A percentile compares a stretch with the other conserved stretches of the same genome.
Conservation (phyloP, 2,329 filamentous ascomycete genomes). For the Cytospora schulzeri region DNA sequence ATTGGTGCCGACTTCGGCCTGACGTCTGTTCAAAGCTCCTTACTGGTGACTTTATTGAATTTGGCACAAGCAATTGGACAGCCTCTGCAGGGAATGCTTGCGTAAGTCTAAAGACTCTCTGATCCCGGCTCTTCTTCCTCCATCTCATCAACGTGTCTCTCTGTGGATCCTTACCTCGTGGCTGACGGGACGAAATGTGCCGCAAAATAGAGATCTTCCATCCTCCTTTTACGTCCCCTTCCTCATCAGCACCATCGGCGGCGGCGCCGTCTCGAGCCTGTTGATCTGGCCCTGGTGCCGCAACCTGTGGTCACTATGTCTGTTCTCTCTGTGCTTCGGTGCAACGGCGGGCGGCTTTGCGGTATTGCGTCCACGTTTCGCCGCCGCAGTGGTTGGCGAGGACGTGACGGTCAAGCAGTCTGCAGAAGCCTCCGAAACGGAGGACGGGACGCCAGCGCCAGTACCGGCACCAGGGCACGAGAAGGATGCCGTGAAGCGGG, state of each 20-base stretch:
- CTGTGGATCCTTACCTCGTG: neutral
- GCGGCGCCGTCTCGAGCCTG: constrained; percentile 1
- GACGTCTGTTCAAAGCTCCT: neutral
- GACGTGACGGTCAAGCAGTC: neutral
- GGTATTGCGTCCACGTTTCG: constrained; percentile 1
- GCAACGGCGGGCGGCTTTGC: constrained; percentile 1
- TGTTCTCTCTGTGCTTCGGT: constrained; percentile 3
- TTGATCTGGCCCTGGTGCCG: constrained; percentile 3
- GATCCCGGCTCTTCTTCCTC: neutral
- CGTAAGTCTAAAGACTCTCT: neutral
- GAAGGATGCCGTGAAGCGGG: neutral
- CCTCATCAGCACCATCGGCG: constrained; percentile 5
- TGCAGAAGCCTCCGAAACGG: neutral
- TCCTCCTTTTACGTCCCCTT: constrained; percentile 6
- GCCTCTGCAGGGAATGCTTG: constrained; percentile 2
- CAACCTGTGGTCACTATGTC: constrained; percentile 2
- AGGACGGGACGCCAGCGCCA: neutral
- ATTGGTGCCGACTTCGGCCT: constrained; percentile 1
- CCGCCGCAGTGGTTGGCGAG: neutral
- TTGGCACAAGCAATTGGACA: constrained; percentile 1
- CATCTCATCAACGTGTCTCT: neutral
- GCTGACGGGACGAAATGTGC: neutral
- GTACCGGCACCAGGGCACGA: neutral
- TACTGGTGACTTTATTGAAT: constrained; percentile 1
- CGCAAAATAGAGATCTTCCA: constrained; percentile 1